Evolutionary conservation across 108 stramenopile species (phyloP).

Genomic region (Pelagomonas calceolata): DNA sequence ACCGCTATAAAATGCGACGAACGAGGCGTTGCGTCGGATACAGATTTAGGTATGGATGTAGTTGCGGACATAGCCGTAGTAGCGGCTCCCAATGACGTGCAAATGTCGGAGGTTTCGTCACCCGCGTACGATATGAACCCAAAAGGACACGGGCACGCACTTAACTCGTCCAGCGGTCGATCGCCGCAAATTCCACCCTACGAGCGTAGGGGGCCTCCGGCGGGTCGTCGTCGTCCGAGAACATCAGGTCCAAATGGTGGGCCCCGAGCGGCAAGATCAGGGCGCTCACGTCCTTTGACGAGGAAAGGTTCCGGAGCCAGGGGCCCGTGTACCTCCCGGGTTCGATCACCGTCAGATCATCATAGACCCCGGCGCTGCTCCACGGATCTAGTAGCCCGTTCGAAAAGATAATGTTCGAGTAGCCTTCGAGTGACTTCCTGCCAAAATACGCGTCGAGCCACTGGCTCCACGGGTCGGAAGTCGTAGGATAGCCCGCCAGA

Average conservation of each 20-base stretch:
- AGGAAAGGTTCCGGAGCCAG: constrained; percentile 24
- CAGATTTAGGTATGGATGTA: too few relatives aligned
- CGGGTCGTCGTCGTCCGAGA: constrained; percentile 48
- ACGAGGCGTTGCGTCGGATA: too few relatives aligned
- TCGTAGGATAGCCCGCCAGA: constrained; percentile 39
- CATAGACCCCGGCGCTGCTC: constrained; percentile 55
- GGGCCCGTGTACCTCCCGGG: constrained; percentile 1
- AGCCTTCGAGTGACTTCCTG: constrained; percentile 24
- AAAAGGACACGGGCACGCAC: too few relatives aligned
- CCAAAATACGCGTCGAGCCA: constrained; percentile 55
- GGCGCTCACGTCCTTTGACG: constrained; percentile 34
- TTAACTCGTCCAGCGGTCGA: constrained; percentile 16
- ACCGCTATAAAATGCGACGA: too few relatives aligned
- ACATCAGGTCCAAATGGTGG: constrained; percentile 79
- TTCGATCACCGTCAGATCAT: background rate
- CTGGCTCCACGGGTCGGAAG: constrained; percentile 42
- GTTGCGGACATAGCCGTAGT: too few relatives aligned
- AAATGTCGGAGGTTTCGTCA: too few relatives aligned
- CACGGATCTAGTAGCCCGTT: constrained; percentile 78
- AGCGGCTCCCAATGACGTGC: too few relatives aligned
- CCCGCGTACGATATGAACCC: too few relatives aligned
- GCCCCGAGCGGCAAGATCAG: constrained; percentile 60
- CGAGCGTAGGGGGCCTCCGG: constrained; percentile 39
- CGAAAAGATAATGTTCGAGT: constrained; percentile 71
- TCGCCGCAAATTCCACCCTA: constrained; percentile 31